Evolutionary conservation across 2,329 filamentous ascomycete species (phyloP).

Genomic region (Orbilia brochopaga): DNA sequence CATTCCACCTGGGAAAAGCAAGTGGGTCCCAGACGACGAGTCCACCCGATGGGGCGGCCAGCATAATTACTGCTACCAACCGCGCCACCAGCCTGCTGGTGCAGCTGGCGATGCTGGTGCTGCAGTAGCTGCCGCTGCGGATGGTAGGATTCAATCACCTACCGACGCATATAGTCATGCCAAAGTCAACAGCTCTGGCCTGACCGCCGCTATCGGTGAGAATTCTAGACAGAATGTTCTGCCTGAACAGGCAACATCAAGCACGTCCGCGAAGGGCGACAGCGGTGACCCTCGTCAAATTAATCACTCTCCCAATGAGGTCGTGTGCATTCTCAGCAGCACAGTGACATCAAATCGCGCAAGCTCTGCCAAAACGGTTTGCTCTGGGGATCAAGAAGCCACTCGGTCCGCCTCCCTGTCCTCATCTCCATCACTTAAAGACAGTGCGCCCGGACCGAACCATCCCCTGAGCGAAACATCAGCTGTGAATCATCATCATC

Average conservation of each 20-base stretch:
- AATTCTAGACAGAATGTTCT: not conserved
- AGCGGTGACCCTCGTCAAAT: constrained; percentile 46
- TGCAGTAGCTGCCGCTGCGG: not conserved
- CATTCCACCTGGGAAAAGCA: constrained; percentile 49
- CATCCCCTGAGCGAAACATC: constrained; percentile 32
- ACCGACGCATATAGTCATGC: constrained; percentile 4
- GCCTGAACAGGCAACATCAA: constrained; percentile 41
- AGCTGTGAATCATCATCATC: constrained; percentile 8
- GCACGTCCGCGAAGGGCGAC: constrained; percentile 30
- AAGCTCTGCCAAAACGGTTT: constrained; percentile 38
- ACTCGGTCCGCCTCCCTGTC: constrained; percentile 30
- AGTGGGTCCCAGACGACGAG: constrained; percentile 43
- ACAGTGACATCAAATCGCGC: constrained; percentile 50
- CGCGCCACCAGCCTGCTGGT: constrained; percentile 3
- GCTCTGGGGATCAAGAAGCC: constrained; percentile 41
- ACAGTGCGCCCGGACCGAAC: constrained; percentile 43
- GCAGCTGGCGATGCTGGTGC: not conserved
- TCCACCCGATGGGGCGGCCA: constrained; percentile 23
- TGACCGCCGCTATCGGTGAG: constrained; percentile 7
- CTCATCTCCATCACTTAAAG: constrained; percentile 44
- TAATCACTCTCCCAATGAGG: constrained; percentile 45
- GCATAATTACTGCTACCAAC: constrained; percentile 3
- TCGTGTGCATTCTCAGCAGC: constrained; percentile 38
- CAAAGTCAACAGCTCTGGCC: constrained; percentile 19
- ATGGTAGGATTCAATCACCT: constrained; percentile 3